Evolutionary conservation across 176 grass and related monocot genomes (phyloP), one percentile per base, ranked within the genome.

Genomic region (Dactylis glomerata): DNA sequence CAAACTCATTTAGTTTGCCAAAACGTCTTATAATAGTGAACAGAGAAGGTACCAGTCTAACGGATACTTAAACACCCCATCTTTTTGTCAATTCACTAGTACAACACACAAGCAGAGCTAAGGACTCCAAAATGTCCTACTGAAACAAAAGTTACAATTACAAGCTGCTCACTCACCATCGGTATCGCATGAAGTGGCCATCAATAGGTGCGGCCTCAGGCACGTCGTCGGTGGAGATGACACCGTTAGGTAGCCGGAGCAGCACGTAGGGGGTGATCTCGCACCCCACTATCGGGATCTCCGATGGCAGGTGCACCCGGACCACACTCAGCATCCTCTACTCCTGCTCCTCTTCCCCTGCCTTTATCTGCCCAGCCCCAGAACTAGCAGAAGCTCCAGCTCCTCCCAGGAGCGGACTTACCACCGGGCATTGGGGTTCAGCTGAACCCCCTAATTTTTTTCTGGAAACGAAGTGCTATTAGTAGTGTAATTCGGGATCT

Each of bases 241-340:
- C 68, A 36, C 87, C 89, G 13, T 91, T 90, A 2, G 93, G 84
- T 24, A 87, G 90, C 24, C 92, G 92, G 31, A 96, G 84, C 45
- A 99, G 81, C 81, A 99, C 93, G 22, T 99, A 99, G 3, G 97
- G 97, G 82, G 97, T 94, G 89, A 99, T 99, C 93, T 99, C 97
- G 45, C 97, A 99, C 69, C 97, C 97, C 17, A 99, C 91, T 34
- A 99, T 93, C 68, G 97, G 97, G 97, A 99, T 99, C 86, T 99
- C 97, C 87, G 97, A 99, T 45, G 97, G 93, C 64, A 99, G 93
- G 77, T 99, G 97, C 56, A 99, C 90, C 64, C 97, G 77, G 11
- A 94, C 81, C 68, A 99, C 90, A 77, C 78, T 99, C 93, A 99
- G 83, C 97, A 99, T 99, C 77, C 84, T 96, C 80, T 83, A 66